These are phyloP conservation scores for Anisogramma anomala DNA, from an alignment of 2,329 filamentous ascomycete genomes.

Conservation along the genomic window DNA sequence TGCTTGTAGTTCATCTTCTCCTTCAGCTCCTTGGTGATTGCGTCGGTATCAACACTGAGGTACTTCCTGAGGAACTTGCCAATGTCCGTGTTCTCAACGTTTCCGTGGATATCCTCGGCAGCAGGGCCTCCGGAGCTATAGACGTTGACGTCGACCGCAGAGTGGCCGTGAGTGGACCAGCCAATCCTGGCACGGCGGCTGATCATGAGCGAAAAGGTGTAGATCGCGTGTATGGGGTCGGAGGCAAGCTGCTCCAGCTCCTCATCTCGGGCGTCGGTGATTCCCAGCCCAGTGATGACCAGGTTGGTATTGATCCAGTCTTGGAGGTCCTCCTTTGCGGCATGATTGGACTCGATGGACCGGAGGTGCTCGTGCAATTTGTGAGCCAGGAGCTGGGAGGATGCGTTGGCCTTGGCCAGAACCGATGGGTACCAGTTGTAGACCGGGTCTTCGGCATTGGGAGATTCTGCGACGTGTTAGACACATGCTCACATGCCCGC, in stretches of 20 bases:
- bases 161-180: constrained; percentile 91
- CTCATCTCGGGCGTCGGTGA: constrained; percentile 56
- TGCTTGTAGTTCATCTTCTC: constrained; percentile 33
- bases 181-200: constrained; percentile 80
- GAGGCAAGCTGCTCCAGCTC: constrained; percentile 60
- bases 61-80: constrained; percentile 72
- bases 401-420: constrained; percentile 65
- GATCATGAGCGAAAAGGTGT: constrained; percentile 70
- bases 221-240: constrained; percentile 40
- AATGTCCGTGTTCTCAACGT: constrained; percentile 91
- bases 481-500: background rate
- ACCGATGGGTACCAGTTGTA: constrained; percentile 73
- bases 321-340: constrained; percentile 32
- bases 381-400: constrained; percentile 56
- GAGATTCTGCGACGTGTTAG: constrained; percentile 10
- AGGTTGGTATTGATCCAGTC: constrained; percentile 58
- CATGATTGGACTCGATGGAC: constrained; percentile 20
- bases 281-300: constrained; percentile 60
- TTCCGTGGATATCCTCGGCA: constrained; percentile 58
- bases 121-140: constrained; percentile 65
- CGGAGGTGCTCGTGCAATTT: constrained; percentile 51
- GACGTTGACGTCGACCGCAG: constrained; percentile 90
- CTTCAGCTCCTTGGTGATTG: constrained; percentile 64
- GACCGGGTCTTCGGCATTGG: constrained; percentile 33
- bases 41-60: constrained; percentile 65